Conservation (phyloP, 495 filamentous ascomycete species). For the Tuber microsphaerosporum region DNA sequence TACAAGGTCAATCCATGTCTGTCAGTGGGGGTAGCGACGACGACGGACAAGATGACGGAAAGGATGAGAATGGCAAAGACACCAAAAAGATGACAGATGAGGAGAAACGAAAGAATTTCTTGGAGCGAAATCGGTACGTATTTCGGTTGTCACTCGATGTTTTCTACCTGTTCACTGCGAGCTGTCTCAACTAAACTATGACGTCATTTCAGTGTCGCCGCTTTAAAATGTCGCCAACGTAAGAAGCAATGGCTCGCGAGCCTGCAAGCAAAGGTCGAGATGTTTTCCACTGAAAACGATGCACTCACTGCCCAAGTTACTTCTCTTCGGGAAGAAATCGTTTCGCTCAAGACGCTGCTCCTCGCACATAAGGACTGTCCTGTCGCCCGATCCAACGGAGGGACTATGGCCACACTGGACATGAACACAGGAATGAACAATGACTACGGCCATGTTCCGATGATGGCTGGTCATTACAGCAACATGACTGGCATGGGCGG, state of each 20-base stretch:
- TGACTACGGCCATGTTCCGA: conserved; percentile 24
- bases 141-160: not conserved
- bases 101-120: conserved; percentile 96
- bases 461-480: conserved; percentile 30
- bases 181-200: conserved; percentile 14
- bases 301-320: conserved; percentile 73
- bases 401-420: conserved; percentile 47
- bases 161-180: not conserved
- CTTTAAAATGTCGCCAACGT: conserved; percentile 91
- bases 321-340: conserved; percentile 82
- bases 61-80: conserved; percentile 52
- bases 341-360: conserved; percentile 87
- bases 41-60: conserved; percentile 49
- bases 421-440: conserved; percentile 28
- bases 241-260: conserved; percentile 99
- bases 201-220: conserved; percentile 64
- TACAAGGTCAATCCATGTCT: conserved; percentile 46
- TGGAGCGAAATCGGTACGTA: conserved; percentile 88
- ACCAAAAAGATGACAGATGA: conserved; percentile 96
- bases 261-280: conserved; percentile 87
- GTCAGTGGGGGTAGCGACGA: conserved; percentile 41
- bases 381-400: conserved; percentile 77
- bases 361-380: conserved; percentile 96
- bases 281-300: conserved; percentile 87
- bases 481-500: conserved; percentile 26